Evolutionary conservation across 345 rosid species (phyloP), one percentile per base, ranked within the genome.

Genomic region (Garcia nutans): DNA sequence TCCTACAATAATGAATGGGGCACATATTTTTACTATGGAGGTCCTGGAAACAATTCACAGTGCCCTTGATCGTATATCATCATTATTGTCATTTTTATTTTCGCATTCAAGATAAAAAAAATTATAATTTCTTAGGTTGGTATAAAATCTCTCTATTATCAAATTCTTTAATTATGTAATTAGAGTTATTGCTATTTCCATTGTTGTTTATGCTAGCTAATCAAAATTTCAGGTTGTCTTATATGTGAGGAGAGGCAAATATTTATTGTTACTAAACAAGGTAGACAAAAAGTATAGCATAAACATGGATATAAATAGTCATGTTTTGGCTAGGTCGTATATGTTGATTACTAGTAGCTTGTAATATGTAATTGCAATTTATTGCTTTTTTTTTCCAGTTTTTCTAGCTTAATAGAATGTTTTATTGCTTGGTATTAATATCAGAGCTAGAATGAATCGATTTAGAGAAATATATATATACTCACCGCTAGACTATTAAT

Each of bases 21-120:
- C 52, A 88, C 95, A 2, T 75, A 90, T 52, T 96, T 96, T 85
- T 96, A 92, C 88, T 92, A 92, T 22, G 99, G 99, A 9, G 99
- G 99, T 1, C 97, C 99, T 0, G 99, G 99, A 60, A 87, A 81
- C 37, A 93, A 91, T 78, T 88, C 89, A 0, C 87, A 67, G 74
- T 96, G 99, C 85, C 80, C 86, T 4, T 96, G 89, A 92, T 77
- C 10, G 6, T 44, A 5, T 31, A 8, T 65, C 31, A 31, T 28
- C 57, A 1, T 56, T 55, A 11, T 17, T 50, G 13, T 64, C 19
- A 4, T 41, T 7, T 12, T 28, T 6, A n/a, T 11, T 20, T n/a
- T 20, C 10, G 28, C 41, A 13, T 63, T 16, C 19, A 13, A 3
- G 3, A 47, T 10, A 42, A 37, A 44, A 45, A 24, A 37, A 37